Percentiles rank a stretch among this genome's conserved stretches.
Evolutionary conservation across 257 asterid genomes (phyloP).

Genomic region (Henckelia pumila): DNA sequence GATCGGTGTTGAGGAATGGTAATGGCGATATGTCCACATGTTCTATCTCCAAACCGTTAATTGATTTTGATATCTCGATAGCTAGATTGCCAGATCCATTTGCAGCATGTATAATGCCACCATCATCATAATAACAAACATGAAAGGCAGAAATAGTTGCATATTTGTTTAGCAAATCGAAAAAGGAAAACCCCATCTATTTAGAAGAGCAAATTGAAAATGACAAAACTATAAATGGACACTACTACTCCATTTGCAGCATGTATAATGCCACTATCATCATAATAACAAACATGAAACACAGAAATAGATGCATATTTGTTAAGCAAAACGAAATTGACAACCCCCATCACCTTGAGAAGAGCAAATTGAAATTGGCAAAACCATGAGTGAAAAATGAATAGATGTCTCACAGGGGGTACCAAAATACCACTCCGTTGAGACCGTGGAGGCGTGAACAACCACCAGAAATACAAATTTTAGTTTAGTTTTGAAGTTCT

Average conservation of each 20-base stretch:
- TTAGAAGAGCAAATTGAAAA: background rate
- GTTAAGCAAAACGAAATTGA: too few relatives aligned
- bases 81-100: constrained; percentile 35
- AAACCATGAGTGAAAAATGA: too few relatives aligned
- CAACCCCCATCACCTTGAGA: too few relatives aligned
- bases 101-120: background rate
- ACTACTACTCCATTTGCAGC: too few relatives aligned
- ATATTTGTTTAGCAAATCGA: too few relatives aligned
- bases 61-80: constrained; percentile 50
- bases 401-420: too few relatives aligned
- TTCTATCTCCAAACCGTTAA: constrained; percentile 68
- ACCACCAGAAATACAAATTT: too few relatives aligned
- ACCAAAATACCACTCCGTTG: too few relatives aligned
- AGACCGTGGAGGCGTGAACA: too few relatives aligned
- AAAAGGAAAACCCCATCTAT: too few relatives aligned
- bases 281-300: background rate
- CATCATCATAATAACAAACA: background rate
- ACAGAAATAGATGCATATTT: background rate
- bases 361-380: background rate
- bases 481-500: too few relatives aligned
- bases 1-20: constrained; percentile 77
- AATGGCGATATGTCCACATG: constrained; percentile 65
- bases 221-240: too few relatives aligned
- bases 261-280: background rate
- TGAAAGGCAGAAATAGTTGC: background rate